Evolutionary conservation across 306 rosid species (phyloP), one percentile per base, ranked within the genome.

Genomic region (Trifolium pratense): DNA sequence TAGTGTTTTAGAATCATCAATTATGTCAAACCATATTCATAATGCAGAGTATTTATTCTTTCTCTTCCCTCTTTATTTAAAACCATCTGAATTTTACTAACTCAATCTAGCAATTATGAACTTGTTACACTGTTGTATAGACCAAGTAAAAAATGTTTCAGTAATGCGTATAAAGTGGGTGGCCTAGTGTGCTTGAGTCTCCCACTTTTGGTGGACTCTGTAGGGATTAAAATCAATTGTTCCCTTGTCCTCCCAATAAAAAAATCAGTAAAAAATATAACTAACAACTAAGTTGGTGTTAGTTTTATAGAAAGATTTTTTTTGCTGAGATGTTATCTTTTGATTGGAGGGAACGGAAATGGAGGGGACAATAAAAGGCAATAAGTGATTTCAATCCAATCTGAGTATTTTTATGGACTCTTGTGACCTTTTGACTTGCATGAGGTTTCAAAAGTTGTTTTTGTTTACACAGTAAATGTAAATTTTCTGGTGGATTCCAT

Each of bases 171-270:
- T 48, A 6, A n/a, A 48, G n/a, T 9, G 5, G 32, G 6, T 48
- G 51, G 23, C 64, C 43, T 69, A 69, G 16, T 61, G 36, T 57
- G 63, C 63, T 14, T 25, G 63, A 10, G 46, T 56, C 26, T 11
- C 14, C 11, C 45, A 40, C 45, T 39, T 3, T 12, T 10, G 45
- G 45, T 39, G 14, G 14, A 5, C 13, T 2, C 45, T 9, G 14
- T 39, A 39, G 45, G 45, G 45, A 40, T 40, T 40, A 0, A 40
- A 40, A 40, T 40, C 45, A 10, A 10, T 40, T 40, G 11, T 10
- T 5, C 45, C 14, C 45, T 10, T 40, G 4, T 40, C 45, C 45
- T 40, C 45, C 46, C 46, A 0, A 40, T 40, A 9, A 10, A 13
- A 40, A 40, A 5, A 40, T 40, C 5, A 40, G 46, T 40, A 11